Evolutionary conservation across 495 filamentous ascomycete genomes (phyloP).

Genomic region (Penicillium macrosclerotiorum): DNA sequence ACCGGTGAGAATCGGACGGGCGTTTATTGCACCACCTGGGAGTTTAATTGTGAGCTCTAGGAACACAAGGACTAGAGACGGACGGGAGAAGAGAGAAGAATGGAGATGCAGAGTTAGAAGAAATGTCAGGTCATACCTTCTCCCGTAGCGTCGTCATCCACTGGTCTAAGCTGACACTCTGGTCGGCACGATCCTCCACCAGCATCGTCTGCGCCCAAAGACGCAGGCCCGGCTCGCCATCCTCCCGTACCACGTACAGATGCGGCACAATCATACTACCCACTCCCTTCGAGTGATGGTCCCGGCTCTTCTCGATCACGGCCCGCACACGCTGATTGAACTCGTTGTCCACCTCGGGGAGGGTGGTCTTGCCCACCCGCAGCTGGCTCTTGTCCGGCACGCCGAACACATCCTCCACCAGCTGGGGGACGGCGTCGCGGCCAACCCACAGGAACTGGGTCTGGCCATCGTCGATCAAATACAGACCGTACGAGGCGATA

Average conservation of each 20-base stretch:
- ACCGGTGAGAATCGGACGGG: too few species aligned
- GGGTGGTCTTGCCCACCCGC: conserved; percentile 82
- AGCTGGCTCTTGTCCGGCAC: conserved; percentile 73
- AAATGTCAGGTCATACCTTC: conserved; percentile 69
- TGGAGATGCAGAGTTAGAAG: neutral
- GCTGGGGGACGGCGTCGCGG: conserved; percentile 84
- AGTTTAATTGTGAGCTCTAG: too few species aligned
- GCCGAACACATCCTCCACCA: conserved; percentile 88
- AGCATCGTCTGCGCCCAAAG: conserved; percentile 96
- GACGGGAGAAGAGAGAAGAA: neutral
- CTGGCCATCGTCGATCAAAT: conserved; percentile 95
- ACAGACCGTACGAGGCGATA: conserved; percentile 90
- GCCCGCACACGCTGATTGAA: conserved; percentile 92
- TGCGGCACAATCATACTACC: conserved; percentile 91
- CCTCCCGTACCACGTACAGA: conserved; percentile 89
- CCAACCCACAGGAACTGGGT: conserved; percentile 98
- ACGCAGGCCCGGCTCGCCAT: conserved; percentile 91
- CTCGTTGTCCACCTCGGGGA: conserved; percentile 89
- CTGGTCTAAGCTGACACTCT: conserved; percentile 85
- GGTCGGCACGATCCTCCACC: conserved; percentile 93
- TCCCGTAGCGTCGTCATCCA: conserved; percentile 91
- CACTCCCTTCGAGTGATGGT: conserved; percentile 78
- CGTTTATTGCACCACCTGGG: conserved; percentile 29
- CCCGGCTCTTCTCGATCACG: conserved; percentile 86
- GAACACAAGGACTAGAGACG: conserved; percentile 2